Conservation (phyloP, 768 basidiomycete genomes). For the Pholiota conissans region DNA sequence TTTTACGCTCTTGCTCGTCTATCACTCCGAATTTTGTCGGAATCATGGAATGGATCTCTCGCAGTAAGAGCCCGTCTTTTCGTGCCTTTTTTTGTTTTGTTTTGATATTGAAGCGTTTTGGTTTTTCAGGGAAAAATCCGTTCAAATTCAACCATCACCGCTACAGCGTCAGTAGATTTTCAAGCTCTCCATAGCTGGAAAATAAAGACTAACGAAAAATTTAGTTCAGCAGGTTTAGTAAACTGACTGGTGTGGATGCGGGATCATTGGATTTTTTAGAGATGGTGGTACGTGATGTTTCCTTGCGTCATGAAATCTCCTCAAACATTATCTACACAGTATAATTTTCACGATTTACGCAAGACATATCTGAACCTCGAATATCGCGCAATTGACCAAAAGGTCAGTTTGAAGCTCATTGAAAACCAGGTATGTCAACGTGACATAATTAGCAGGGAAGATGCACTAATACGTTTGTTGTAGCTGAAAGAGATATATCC, state of each 20-base stretch:
- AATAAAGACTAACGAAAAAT: neutral
- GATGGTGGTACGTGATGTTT: neutral
- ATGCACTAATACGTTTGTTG: neutral
- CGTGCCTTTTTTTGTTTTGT: no score
- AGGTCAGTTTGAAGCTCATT: neutral
- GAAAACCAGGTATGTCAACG: neutral
- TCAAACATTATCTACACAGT: neutral
- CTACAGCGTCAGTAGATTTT: no score
- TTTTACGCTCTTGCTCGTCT: no score
- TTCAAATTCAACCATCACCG: no score
- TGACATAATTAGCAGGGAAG: neutral
- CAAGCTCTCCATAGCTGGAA: no score
- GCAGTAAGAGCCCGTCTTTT: no score
- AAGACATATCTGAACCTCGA: neutral
- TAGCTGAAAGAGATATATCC: neutral
- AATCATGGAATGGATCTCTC: no score
- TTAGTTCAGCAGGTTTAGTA: neutral
- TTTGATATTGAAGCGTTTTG: no score
- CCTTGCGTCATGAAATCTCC: neutral
- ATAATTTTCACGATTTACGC: neutral
- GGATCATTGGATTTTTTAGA: neutral
- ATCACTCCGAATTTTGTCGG: no score
- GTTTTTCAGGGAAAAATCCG: no score
- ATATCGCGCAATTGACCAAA: neutral
- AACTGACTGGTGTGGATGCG: neutral